Conservation (phyloP, 2,329 filamentous ascomycete species). For the Xylaria sp. region DNA sequence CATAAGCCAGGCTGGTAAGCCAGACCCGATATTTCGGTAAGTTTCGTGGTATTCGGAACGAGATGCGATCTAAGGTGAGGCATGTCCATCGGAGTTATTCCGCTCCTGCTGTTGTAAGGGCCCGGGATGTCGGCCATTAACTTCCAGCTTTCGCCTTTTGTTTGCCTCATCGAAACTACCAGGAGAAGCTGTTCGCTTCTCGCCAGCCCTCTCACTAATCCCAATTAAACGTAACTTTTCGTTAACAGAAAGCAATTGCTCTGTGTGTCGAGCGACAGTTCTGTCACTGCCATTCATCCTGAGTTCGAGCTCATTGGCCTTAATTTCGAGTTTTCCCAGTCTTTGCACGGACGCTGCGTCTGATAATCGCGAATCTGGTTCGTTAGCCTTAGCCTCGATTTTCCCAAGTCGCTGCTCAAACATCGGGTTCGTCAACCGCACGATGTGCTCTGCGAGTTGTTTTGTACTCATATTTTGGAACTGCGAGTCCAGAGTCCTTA, state of each 20-base stretch:
- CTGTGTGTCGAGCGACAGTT: neutral
- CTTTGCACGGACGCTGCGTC: constrained; percentile 42
- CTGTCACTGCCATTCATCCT: constrained; percentile 14
- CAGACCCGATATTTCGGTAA: neutral
- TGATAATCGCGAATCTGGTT: constrained; percentile 39
- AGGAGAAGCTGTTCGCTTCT: constrained; percentile 35
- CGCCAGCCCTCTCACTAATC: neutral
- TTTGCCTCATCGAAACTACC: constrained; percentile 20
- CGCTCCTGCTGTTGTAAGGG: constrained; percentile 23
- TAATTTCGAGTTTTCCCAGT: constrained; percentile 26
- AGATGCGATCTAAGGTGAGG: constrained; percentile 5
- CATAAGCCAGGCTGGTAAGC: neutral
- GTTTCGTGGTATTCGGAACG: neutral
- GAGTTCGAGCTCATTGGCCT: constrained; percentile 14
- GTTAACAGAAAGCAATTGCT: neutral
- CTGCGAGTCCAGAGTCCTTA: constrained; percentile 58
- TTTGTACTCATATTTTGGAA: constrained; percentile 62
- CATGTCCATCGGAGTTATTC: neutral
- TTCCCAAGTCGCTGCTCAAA: constrained; percentile 30
- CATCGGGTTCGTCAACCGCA: constrained; percentile 48
- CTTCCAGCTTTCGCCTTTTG: constrained; percentile 37
- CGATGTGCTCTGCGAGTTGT: constrained; percentile 55
- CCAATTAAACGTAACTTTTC: neutral
- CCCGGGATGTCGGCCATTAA: constrained; percentile 38
- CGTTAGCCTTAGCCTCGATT: constrained; percentile 14